Evolutionary conservation across 2,329 filamentous ascomycete species (phyloP).

Genomic region (Nannizziopsis barbatae): DNA sequence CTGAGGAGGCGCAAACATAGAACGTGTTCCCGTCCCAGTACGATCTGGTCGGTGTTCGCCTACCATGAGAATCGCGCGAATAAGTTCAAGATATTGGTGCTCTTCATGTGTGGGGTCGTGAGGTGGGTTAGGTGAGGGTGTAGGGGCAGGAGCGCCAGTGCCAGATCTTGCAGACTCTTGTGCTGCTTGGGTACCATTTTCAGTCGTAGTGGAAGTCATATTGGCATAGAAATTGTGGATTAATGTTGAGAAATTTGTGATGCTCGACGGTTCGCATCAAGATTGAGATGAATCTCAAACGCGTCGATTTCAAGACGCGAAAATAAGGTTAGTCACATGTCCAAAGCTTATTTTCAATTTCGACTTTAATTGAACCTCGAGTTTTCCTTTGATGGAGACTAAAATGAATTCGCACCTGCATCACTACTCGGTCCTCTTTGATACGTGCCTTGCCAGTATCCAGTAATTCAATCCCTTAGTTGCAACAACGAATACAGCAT

Average conservation of each 20-base stretch:
- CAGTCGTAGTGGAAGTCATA: not conserved
- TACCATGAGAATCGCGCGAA: constrained; percentile 66
- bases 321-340: constrained; percentile 6
- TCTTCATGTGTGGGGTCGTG: constrained; percentile 57
- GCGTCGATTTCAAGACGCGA: constrained; percentile 5
- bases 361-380: not conserved
- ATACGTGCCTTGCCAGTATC: too few species aligned
- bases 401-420: too few species aligned
- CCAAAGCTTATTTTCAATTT: not conserved
- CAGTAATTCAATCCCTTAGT: too few species aligned
- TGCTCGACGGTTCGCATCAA: not conserved
- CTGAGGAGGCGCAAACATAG: constrained; percentile 75
- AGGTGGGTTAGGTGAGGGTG: constrained; percentile 12
- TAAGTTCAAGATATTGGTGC: constrained; percentile 82
- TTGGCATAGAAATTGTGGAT: not conserved
- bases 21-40: constrained; percentile 85
- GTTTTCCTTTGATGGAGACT: too few species aligned
- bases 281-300: not conserved
- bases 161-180: not conserved
- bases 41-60: constrained; percentile 86
- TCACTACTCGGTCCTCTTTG: too few species aligned
- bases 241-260: not conserved
- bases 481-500: too few species aligned
- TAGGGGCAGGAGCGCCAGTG: constrained; percentile 4
- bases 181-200: not conserved